Conservation (phyloP, 2,329 filamentous ascomycete species). For the Penicillium sp. region DNA sequence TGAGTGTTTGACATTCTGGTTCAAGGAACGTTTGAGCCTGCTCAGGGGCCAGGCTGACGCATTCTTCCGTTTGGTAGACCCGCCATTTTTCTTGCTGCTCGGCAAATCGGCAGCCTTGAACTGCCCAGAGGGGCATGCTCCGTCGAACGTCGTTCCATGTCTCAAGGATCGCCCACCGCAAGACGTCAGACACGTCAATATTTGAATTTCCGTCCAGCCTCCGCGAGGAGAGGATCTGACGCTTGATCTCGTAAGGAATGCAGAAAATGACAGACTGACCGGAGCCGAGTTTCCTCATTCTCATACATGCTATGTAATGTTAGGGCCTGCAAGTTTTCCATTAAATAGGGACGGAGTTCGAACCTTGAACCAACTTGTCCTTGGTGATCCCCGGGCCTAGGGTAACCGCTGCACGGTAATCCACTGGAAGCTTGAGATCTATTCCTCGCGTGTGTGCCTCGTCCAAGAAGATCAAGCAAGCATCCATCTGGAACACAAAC, state of each 20-base stretch:
- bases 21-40: slow-evolving; percentile 53
- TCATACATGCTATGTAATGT: no score
- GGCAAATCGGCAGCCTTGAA: slow-evolving; percentile 56
- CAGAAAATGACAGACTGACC: slow-evolving; percentile 61
- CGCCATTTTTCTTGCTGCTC: slow-evolving; percentile 41
- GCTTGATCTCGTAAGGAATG: slow-evolving; percentile 57
- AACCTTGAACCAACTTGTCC: slow-evolving; percentile 67
- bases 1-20: slow-evolving; percentile 53
- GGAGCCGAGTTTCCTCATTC: slow-evolving; percentile 65
- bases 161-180: slow-evolving; percentile 60
- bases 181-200: no score
- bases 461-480: slow-evolving; percentile 67
- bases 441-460: slow-evolving; percentile 69
- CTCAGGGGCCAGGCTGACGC: not conserved
- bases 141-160: slow-evolving; percentile 52
- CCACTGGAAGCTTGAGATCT: slow-evolving; percentile 60
- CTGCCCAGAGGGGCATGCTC: slow-evolving; percentile 59
- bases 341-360: no score
- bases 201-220: no score
- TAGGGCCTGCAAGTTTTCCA: no score
- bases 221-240: no score
- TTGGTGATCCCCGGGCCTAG: slow-evolving; percentile 65
- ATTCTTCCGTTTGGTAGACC: slow-evolving; percentile 13
- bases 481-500: slow-evolving; percentile 55
- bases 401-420: slow-evolving; percentile 65